These are phyloP conservation scores for Hypoxylon sp. DNA, from an alignment of 2,329 filamentous ascomycete genomes.

Conservation along the genomic window DNA sequence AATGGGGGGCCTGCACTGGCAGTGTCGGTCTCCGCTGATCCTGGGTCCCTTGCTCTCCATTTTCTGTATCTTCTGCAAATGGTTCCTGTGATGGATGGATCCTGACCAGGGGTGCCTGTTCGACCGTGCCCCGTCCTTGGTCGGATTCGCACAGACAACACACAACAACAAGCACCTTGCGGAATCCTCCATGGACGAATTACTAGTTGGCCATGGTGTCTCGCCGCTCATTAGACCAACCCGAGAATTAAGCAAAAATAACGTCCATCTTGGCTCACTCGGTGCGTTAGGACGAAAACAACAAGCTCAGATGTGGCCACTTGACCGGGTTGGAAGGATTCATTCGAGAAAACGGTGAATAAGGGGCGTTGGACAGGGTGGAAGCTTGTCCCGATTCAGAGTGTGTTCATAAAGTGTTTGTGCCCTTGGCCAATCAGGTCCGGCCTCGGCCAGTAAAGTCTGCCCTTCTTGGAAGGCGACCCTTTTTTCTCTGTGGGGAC, in stretches of 20 bases:
- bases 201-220: slow-evolving; percentile 23
- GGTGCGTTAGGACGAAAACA: slow-evolving; percentile 8
- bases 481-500: slow-evolving; percentile 32
- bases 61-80: slow-evolving; percentile 30
- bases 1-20: slow-evolving; percentile 31
- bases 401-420: slow-evolving; percentile 26
- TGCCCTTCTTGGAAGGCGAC: slow-evolving; percentile 36
- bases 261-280: slow-evolving; percentile 17
- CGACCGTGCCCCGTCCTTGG: slow-evolving; percentile 18
- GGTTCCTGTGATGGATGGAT: slow-evolving; percentile 41
- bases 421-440: slow-evolving; percentile 26
- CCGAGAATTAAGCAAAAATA: slow-evolving; percentile 32
- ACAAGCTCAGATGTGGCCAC: slow-evolving; percentile 4
- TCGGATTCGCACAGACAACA: slow-evolving; percentile 36
- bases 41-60: slow-evolving; percentile 30
- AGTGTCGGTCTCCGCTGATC: slow-evolving; percentile 40
- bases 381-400: slow-evolving; percentile 37
- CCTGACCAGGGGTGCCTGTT: slow-evolving; percentile 30
- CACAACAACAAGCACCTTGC: slow-evolving; percentile 8
- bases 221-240: slow-evolving; percentile 20
- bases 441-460: slow-evolving; percentile 14
- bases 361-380: slow-evolving; percentile 26
- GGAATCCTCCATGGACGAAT: slow-evolving; percentile 25
- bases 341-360: slow-evolving; percentile 29
- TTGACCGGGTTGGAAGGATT: slow-evolving; percentile 20